Evolutionary conservation across 2,329 filamentous ascomycete species (phyloP).

Genomic region (Pestalotiopsis sp.): DNA sequence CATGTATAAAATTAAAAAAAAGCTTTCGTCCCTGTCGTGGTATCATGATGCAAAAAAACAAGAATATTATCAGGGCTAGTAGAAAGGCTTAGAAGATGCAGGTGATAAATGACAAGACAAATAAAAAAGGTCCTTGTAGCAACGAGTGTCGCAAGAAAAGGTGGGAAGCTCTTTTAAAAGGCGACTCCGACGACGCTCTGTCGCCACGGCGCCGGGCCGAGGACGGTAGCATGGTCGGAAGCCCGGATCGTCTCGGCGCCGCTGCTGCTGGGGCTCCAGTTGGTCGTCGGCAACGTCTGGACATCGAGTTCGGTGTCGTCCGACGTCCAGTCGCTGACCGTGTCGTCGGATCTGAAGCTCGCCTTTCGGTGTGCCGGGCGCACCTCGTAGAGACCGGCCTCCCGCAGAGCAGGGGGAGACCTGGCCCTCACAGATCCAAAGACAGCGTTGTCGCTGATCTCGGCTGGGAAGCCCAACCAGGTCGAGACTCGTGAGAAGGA

Average conservation of each 20-base stretch:
- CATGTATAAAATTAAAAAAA: constrained; percentile 4
- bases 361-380: constrained; percentile 39
- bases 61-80: constrained; percentile 1
- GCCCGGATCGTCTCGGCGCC: constrained; percentile 46
- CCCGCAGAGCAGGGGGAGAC: constrained; percentile 52
- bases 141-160: not conserved
- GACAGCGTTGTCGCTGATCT: constrained; percentile 41
- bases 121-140: not conserved
- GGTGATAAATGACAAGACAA: constrained; percentile 2
- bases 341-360: constrained; percentile 50
- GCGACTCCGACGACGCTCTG: constrained; percentile 16
- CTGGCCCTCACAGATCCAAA: constrained; percentile 57
- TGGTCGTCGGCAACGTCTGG: constrained; percentile 47
- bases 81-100: not conserved
- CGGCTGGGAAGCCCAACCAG: constrained; percentile 55
- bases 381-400: constrained; percentile 63
- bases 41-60: constrained; percentile 15
- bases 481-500: constrained; percentile 64
- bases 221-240: constrained; percentile 33
- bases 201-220: constrained; percentile 18
- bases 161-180: not conserved
- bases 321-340: constrained; percentile 53
- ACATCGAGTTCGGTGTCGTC: constrained; percentile 38
- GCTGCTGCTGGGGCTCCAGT: constrained; percentile 44
- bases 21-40: constrained; percentile 5